These are phyloP conservation scores for Lactifluus volemus DNA, from an alignment of 768 basidiomycete genomes.

Conservation along the genomic window DNA sequence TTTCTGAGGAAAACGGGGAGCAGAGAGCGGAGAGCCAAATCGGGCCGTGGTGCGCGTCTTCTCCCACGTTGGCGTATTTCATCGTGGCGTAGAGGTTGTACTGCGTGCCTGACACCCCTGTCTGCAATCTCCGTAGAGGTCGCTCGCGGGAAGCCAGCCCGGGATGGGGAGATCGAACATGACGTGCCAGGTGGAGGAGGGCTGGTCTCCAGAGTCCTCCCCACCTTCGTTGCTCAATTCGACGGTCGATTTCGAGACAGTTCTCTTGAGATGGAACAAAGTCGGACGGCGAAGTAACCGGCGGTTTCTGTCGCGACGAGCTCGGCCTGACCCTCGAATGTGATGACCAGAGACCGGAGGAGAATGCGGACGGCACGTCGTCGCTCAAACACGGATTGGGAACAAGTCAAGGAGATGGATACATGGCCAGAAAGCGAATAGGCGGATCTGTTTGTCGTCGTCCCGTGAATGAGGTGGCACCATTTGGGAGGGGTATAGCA, in stretches of 20 bases:
- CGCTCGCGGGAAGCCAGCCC: constrained; percentile 75
- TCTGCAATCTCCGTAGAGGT: constrained; percentile 33
- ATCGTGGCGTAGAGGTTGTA: constrained; percentile 65
- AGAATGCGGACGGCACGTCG: constrained; percentile 42
- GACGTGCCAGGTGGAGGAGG: constrained; percentile 67
- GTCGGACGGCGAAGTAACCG: constrained; percentile 60
- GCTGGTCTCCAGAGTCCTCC: constrained; percentile 45
- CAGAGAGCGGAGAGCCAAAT: constrained; percentile 50
- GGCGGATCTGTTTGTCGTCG: constrained; percentile 45
- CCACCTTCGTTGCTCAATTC: constrained; percentile 58
- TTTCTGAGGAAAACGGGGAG: constrained; percentile 41
- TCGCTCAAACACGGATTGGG: constrained; percentile 48
- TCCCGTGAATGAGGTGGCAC: neutral
- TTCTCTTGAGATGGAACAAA: constrained; percentile 59
- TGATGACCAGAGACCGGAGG: constrained; percentile 62
- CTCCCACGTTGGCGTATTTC: constrained; percentile 42
- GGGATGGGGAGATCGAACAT: constrained; percentile 79
- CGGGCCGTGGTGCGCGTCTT: constrained; percentile 24
- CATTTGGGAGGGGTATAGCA: neutral
- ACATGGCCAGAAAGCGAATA: constrained; percentile 87
- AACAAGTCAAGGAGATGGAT: constrained; percentile 50
- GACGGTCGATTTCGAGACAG: constrained; percentile 46
- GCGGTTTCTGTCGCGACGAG: constrained; percentile 50
- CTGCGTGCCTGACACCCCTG: constrained; percentile 44
- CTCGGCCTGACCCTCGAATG: constrained; percentile 84